Conservation (phyloP, 768 basidiomycete species). For the Mycena olivaceomarginata region DNA sequence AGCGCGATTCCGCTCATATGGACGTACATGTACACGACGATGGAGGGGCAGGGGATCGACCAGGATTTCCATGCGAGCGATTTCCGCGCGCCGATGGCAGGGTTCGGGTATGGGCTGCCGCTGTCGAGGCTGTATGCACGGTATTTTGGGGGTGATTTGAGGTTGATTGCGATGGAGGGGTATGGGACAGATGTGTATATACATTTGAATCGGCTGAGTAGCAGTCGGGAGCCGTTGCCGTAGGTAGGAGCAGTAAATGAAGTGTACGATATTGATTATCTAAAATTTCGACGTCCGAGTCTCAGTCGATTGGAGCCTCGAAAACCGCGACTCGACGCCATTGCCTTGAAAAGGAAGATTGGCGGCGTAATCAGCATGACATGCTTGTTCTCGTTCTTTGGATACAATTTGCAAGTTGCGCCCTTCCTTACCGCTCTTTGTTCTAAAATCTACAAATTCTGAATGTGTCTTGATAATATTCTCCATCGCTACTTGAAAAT, state of each 20-base stretch:
- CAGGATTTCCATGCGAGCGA: constrained; percentile 90
- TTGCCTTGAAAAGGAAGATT: too few species aligned
- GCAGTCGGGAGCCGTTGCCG: constrained; percentile 86
- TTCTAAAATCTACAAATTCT: too few species aligned
- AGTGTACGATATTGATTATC: constrained; percentile 7
- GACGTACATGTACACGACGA: constrained; percentile 98
- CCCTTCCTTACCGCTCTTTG: too few species aligned
- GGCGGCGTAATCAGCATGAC: too few species aligned
- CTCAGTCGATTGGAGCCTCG: too few species aligned
- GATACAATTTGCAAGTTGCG: too few species aligned
- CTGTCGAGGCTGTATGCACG: constrained; percentile 95
- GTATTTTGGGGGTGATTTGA: constrained; percentile 95
- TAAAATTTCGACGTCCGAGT: background rate
- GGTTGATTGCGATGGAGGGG: constrained; percentile 99
- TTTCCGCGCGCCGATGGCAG: constrained; percentile 99
- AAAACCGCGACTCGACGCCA: too few species aligned
- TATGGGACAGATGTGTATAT: constrained; percentile 97
- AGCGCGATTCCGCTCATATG: constrained; percentile 95
- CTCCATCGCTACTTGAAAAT: too few species aligned
- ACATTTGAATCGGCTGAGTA: constrained; percentile 90
- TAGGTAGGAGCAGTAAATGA: constrained; percentile 46
- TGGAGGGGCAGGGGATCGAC: constrained; percentile 83
- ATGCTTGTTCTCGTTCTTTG: too few species aligned
- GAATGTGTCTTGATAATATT: too few species aligned
- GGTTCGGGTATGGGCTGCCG: constrained; percentile 95